These are phyloP conservation scores for Adenanthera pavonina DNA, from an alignment of 306 rosid genomes.

Conservation along the genomic window DNA sequence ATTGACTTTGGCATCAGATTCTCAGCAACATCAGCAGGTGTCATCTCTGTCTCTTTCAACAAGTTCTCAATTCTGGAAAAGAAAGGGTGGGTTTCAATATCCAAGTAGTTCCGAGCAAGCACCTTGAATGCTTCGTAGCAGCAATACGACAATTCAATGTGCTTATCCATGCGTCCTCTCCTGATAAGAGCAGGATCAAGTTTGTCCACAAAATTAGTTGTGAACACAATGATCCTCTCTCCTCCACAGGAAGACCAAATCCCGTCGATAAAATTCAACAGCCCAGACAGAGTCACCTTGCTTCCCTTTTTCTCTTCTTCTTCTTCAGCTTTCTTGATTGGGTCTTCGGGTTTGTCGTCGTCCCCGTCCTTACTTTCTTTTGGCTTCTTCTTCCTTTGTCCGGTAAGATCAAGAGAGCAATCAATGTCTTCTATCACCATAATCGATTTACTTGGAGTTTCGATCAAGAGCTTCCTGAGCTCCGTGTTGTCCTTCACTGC, in stretches of 20 bases:
- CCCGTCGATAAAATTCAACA: slow-evolving; percentile 40
- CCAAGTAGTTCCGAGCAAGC: neutral
- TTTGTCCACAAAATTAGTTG: slow-evolving; percentile 68
- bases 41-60: neutral
- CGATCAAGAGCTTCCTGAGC: slow-evolving; percentile 55
- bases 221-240: slow-evolving; percentile 65
- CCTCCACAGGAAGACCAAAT: slow-evolving; percentile 87
- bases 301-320: slow-evolving; percentile 22
- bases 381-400: slow-evolving; percentile 51
- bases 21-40: slow-evolving; percentile 13
- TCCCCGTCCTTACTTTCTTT: neutral
- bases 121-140: slow-evolving; percentile 1
- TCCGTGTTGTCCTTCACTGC: slow-evolving; percentile 60
- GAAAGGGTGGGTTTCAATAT: neutral
- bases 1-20: slow-evolving; percentile 12
- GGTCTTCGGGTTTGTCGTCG: neutral
- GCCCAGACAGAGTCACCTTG: neutral
- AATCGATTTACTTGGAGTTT: slow-evolving; percentile 34
- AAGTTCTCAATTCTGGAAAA: neutral
- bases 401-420: slow-evolving; percentile 73
- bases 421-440: slow-evolving; percentile 77
- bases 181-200: slow-evolving; percentile 68
- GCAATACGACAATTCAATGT: neutral
- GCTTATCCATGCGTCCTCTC: slow-evolving; percentile 4
- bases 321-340: neutral